These are phyloP conservation scores for Trametes maxima DNA, from an alignment of 768 basidiomycete genomes.

Conservation along the genomic window DNA sequence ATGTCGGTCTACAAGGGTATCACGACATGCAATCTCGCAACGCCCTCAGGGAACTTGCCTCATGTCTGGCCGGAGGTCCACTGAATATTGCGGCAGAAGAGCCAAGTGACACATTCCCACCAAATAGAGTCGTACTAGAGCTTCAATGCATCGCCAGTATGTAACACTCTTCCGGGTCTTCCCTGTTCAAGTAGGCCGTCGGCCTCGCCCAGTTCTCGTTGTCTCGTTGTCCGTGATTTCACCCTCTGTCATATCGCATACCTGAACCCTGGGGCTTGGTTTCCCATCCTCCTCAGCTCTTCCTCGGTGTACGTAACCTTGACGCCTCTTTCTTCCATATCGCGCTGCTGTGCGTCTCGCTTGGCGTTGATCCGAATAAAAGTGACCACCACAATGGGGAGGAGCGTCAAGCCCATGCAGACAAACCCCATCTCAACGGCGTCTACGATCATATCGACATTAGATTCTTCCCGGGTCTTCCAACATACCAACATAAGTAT, in stretches of 20 bases:
- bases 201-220: too few species aligned
- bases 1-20: too few species aligned
- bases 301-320: slow-evolving; percentile 25
- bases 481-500: too few species aligned
- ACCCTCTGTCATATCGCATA: neutral
- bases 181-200: too few species aligned
- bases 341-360: slow-evolving; percentile 49
- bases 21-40: too few species aligned
- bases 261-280: slow-evolving; percentile 63
- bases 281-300: slow-evolving; percentile 48
- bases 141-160: neutral
- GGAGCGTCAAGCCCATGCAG: slow-evolving; percentile 57
- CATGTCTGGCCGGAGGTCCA: too few species aligned
- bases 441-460: slow-evolving; percentile 39
- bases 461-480: neutral
- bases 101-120: too few species aligned
- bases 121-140: neutral
- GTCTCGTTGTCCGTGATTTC: too few species aligned
- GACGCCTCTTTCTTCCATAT: slow-evolving; percentile 26
- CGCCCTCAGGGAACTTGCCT: too few species aligned
- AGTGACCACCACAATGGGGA: slow-evolving; percentile 49
- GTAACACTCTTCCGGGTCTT: too few species aligned
- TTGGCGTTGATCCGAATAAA: slow-evolving; percentile 59
- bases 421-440: slow-evolving; percentile 68
- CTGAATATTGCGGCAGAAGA: too few species aligned